Percentiles rank a stretch among this genome's conserved stretches.
Evolutionary conservation across 2,329 filamentous ascomycete genomes (phyloP).

Genomic region (Cryphonectria radicalis): DNA sequence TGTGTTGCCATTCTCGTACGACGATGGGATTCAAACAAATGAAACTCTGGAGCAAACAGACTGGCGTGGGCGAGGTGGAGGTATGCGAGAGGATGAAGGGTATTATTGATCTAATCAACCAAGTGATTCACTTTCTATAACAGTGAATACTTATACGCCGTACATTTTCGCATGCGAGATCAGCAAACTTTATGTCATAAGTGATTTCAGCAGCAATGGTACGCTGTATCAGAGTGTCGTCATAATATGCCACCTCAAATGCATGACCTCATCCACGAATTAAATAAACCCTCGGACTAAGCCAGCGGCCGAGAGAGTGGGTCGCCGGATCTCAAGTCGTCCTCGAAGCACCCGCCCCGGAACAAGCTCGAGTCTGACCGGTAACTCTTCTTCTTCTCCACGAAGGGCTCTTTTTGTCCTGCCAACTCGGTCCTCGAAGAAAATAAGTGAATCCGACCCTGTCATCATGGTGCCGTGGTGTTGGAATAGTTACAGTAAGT

Average conservation of each 20-base stretch:
- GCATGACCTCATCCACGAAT: slow-evolving; percentile 15
- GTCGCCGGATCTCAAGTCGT: slow-evolving; percentile 1
- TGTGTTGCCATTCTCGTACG: slow-evolving; percentile 18
- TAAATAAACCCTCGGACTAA: background rate
- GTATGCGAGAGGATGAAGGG: background rate
- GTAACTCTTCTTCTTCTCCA: background rate
- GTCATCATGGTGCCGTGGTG: background rate
- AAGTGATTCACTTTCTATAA: background rate
- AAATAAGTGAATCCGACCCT: background rate
- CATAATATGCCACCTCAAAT: background rate
- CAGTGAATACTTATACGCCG: background rate
- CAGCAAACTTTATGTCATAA: slow-evolving; percentile 10
- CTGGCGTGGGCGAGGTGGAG: background rate
- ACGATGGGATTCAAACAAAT: too few relatives aligned
- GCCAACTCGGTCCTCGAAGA: background rate
- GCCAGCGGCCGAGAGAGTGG: slow-evolving; percentile 8
- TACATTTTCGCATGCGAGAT: background rate
- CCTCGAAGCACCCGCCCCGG: background rate
- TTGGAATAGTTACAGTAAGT: background rate
- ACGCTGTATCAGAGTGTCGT: slow-evolving; percentile 12
- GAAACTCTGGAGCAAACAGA: background rate
- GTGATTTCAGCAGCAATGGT: background rate
- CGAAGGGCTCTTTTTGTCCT: background rate
- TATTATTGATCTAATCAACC: background rate
- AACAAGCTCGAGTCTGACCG: background rate